Percentiles rank a stretch among this genome's conserved stretches.
These are phyloP conservation scores for Penicillium sp. DNA, from an alignment of 2,329 filamentous ascomycete genomes.

Conservation along the genomic window DNA sequence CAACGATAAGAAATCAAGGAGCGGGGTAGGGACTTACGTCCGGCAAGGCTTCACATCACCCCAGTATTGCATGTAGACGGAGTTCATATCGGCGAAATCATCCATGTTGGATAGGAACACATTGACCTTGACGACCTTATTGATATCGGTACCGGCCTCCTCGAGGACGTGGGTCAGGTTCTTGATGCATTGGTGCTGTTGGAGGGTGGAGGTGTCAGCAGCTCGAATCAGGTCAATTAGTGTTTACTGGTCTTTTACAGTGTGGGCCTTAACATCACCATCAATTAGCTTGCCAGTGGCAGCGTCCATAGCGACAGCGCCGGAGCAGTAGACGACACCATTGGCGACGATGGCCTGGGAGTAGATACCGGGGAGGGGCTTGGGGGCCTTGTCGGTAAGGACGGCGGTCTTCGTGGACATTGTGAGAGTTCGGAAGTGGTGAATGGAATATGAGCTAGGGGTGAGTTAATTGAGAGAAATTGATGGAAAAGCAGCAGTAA, in stretches of 20 bases:
- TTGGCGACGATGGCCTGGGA: slow-evolving; percentile 63
- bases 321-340: slow-evolving; percentile 71
- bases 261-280: slow-evolving; percentile 57
- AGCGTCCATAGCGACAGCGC: slow-evolving; percentile 60
- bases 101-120: slow-evolving; percentile 66
- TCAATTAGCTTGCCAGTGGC: slow-evolving; percentile 56
- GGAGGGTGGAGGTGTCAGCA: background rate
- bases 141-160: slow-evolving; percentile 59
- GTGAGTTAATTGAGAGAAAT: background rate
- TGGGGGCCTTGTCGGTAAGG: slow-evolving; percentile 51
- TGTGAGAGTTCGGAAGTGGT: background rate
- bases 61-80: slow-evolving; percentile 77
- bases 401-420: slow-evolving; percentile 45
- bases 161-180: slow-evolving; percentile 62
- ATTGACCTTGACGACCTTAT: slow-evolving; percentile 66
- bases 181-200: slow-evolving; percentile 55
- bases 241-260: slow-evolving; percentile 40
- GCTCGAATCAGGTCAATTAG: background rate
- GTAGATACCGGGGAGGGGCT: slow-evolving; percentile 55
- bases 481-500: background rate
- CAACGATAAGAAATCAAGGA: background rate
- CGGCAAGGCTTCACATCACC: slow-evolving; percentile 58
- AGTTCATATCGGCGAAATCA: slow-evolving; percentile 75
- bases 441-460: background rate
- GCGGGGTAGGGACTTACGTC: slow-evolving; percentile 24